These are phyloP conservation scores for Phialocephala sp. DNA, from an alignment of 2,329 filamentous ascomycete species.

Conservation along the genomic window DNA sequence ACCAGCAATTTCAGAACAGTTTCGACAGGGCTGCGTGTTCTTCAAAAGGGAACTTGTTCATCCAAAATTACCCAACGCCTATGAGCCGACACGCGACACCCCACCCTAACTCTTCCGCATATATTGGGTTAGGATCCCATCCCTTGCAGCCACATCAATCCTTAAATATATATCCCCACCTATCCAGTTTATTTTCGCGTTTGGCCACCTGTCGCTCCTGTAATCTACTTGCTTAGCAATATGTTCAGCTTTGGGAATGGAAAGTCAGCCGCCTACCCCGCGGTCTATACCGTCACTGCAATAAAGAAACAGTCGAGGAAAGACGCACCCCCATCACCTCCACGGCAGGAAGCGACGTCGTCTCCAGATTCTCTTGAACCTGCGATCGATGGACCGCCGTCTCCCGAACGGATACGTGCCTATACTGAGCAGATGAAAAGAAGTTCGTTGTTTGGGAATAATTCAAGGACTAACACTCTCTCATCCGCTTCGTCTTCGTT, in stretches of 20 bases:
- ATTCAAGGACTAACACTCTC: conserved; percentile 51
- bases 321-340: conserved; percentile 20
- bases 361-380: conserved; percentile 57
- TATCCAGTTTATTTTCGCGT: conserved; percentile 22
- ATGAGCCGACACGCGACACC: conserved; percentile 28
- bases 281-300: conserved; percentile 20
- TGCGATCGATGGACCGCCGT: conserved; percentile 65
- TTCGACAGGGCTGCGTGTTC: conserved; percentile 13
- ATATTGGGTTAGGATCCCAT: conserved; percentile 29
- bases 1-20: conserved; percentile 12
- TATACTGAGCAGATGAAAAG: conserved; percentile 64
- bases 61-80: conserved; percentile 21
- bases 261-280: conserved; percentile 26
- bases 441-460: conserved; percentile 54
- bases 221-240: conserved; percentile 35
- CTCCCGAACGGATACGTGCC: conserved; percentile 63
- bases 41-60: conserved; percentile 16
- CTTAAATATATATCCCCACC: conserved; percentile 31
- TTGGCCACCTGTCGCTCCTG: conserved; percentile 30
- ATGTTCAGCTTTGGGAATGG: conserved; percentile 36
- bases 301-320: conserved; percentile 27
- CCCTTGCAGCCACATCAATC: conserved; percentile 16
- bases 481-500: conserved; percentile 64
- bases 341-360: conserved; percentile 22
- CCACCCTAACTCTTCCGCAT: conserved; percentile 27